Conservation (phyloP, 805 yeast species). For the Starmerella apis region DNA sequence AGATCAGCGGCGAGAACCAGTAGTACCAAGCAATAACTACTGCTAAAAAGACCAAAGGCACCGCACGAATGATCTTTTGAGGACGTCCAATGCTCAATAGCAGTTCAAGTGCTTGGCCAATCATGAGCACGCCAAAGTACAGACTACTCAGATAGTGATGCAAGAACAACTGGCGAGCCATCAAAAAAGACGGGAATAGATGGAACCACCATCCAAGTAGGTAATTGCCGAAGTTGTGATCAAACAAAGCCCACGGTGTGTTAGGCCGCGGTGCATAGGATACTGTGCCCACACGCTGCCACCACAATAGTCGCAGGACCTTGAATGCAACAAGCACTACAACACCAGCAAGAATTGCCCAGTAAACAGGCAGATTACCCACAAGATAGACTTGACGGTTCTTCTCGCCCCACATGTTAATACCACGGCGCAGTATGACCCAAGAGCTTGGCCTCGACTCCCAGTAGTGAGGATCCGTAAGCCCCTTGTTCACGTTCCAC, state of each 20-base stretch:
- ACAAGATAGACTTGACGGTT: conserved; percentile 44
- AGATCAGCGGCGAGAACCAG: conserved; percentile 59
- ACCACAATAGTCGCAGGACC: conserved; percentile 29
- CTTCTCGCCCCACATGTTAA: conserved; percentile 43
- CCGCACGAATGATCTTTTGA: conserved; percentile 26
- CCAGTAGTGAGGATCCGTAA: conserved; percentile 41
- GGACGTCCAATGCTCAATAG: conserved; percentile 24
- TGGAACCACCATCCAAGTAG: conserved; percentile 50
- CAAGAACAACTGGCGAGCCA: conserved; percentile 87
- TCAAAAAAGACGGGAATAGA: conserved; percentile 53
- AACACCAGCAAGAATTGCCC: conserved; percentile 35
- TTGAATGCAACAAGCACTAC: conserved; percentile 27
- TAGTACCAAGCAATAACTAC: conserved; percentile 46
- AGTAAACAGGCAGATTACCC: conserved; percentile 56
- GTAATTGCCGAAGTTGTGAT: conserved; percentile 35
- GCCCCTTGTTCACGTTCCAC: conserved; percentile 41
- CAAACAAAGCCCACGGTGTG: conserved; percentile 30
- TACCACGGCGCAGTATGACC: conserved; percentile 52
- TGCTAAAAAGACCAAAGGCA: conserved; percentile 42
- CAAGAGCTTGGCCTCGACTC: conserved; percentile 51
- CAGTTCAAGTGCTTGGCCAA: conserved; percentile 47
- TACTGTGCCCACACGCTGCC: conserved; percentile 32
- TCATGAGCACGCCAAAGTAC: conserved; percentile 71
- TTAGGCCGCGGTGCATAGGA: conserved; percentile 9
- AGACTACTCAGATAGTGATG: conserved; percentile 92